These are phyloP conservation scores for Oryza longistaminata DNA, from an alignment of 176 grass and related monocot genomes.

Conservation along the genomic window DNA sequence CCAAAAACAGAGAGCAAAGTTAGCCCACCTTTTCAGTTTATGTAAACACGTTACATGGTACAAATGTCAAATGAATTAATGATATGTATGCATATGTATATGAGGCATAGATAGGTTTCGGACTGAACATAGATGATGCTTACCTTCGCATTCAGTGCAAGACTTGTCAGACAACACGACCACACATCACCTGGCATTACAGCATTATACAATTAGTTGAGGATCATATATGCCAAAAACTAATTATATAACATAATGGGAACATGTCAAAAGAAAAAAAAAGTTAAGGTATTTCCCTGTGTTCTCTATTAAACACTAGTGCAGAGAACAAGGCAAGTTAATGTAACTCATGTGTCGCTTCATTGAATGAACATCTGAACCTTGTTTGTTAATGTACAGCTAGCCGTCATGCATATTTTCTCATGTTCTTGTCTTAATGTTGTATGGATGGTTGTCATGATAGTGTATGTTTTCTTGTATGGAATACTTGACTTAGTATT, in stretches of 20 bases:
- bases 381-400: too few relatives aligned
- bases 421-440: too few relatives aligned
- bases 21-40: not conserved
- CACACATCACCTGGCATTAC: conserved; percentile 50
- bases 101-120: not conserved
- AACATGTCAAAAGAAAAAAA: not conserved
- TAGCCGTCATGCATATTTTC: too few relatives aligned
- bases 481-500: too few relatives aligned
- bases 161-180: conserved; percentile 54
- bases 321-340: not conserved
- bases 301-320: not conserved
- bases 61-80: not conserved
- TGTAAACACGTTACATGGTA: not conserved
- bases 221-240: not conserved
- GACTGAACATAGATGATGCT: not conserved
- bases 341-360: conserved; percentile 20
- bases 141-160: conserved; percentile 79
- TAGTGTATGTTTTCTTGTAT: too few relatives aligned
- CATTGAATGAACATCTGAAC: not conserved
- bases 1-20: conserved; percentile 14
- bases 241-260: not conserved
- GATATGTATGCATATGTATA: not conserved
- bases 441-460: too few relatives aligned
- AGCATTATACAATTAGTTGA: not conserved
- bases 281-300: not conserved